Evolutionary conservation across 495 filamentous ascomycete species (phyloP).

Genomic region (Penicillium simplicissimum): DNA sequence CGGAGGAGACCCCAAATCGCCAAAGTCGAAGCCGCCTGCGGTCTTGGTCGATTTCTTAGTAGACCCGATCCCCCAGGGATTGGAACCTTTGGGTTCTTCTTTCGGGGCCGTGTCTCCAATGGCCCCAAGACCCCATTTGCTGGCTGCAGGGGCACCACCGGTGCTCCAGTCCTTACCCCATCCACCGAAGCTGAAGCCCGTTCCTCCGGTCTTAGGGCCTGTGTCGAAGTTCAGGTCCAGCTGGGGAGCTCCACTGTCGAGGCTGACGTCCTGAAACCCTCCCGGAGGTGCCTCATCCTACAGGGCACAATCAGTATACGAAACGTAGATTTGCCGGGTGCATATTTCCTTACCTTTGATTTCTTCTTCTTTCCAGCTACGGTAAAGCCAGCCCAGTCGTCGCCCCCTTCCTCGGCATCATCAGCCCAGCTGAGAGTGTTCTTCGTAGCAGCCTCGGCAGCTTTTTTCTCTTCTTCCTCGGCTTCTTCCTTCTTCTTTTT

Average conservation of each 20-base stretch:
- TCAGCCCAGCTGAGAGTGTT: conserved; percentile 51
- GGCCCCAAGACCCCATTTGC: conserved; percentile 36
- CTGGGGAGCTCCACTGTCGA: conserved; percentile 45
- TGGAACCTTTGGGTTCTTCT: conserved; percentile 37
- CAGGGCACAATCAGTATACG: conserved; percentile 2
- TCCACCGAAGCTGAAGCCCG: conserved; percentile 44
- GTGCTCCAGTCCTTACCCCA: conserved; percentile 49
- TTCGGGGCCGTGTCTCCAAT: conserved; percentile 37
- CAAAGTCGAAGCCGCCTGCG: conserved; percentile 48
- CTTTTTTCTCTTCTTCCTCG: conserved; percentile 38
- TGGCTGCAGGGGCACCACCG: conserved; percentile 20
- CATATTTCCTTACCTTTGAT: conserved; percentile 40
- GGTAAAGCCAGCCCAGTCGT: conserved; percentile 42
- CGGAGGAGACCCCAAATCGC: conserved; percentile 38
- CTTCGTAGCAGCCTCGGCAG: conserved; percentile 33
- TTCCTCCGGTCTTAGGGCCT: conserved; percentile 32
- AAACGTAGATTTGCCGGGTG: background rate
- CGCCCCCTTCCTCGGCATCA: conserved; percentile 30
- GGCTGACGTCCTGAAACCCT: conserved; percentile 48
- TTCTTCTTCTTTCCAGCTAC: conserved; percentile 50
- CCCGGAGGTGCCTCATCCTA: conserved; percentile 33
- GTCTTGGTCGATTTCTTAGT: conserved; percentile 42
- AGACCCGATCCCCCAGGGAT: conserved; percentile 42
- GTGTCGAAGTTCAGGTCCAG: conserved; percentile 48
- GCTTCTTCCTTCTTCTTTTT: conserved; percentile 45